Percentiles rank a stretch among this genome's conserved stretches.
These are phyloP conservation scores for Schizonepeta tenuifolia DNA, from an alignment of 257 asterid genomes.

Conservation along the genomic window DNA sequence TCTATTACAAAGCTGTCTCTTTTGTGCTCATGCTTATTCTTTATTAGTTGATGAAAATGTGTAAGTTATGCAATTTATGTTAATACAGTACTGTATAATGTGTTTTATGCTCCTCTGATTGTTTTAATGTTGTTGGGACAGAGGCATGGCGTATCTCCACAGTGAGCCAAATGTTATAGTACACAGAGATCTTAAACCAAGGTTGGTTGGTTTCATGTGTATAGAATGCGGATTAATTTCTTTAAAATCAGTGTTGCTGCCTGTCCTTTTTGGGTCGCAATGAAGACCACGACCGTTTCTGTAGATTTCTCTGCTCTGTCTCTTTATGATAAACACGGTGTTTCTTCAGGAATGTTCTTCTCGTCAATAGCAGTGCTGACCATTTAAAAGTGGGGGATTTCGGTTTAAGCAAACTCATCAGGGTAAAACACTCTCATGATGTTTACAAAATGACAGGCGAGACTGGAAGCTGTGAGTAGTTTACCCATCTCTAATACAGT, in stretches of 20 bases:
- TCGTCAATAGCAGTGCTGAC: conserved; percentile 89
- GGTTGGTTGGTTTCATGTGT: conserved; percentile 55
- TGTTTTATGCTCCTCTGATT: conserved; percentile 31
- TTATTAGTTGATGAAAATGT: neutral
- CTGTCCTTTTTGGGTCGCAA: conserved; percentile 16
- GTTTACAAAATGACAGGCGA: conserved; percentile 99
- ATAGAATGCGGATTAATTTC: conserved; percentile 7
- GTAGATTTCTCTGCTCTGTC: conserved; percentile 17
- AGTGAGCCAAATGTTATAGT: conserved; percentile 92
- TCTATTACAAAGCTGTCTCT: neutral
- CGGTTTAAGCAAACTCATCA: conserved; percentile 93
- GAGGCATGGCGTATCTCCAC: conserved; percentile 99
- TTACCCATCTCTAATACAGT: neutral
- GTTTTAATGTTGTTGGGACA: conserved; percentile 46
- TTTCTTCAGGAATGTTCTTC: conserved; percentile 87
- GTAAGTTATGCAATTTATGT: conserved; percentile 17
- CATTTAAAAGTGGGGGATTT: conserved; percentile 98
- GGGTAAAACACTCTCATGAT: conserved; percentile 86
- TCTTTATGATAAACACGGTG: conserved; percentile 17
- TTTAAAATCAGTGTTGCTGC: conserved; percentile 6
- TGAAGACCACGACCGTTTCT: neutral
- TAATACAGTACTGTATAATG: conserved; percentile 17
- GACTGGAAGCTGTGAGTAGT: conserved; percentile 96
- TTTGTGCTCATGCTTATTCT: neutral
- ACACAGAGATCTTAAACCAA: conserved; percentile 98